Evolutionary conservation across 169 alveolate species (phyloP).

Genomic region (Condylostoma magnum): DNA sequence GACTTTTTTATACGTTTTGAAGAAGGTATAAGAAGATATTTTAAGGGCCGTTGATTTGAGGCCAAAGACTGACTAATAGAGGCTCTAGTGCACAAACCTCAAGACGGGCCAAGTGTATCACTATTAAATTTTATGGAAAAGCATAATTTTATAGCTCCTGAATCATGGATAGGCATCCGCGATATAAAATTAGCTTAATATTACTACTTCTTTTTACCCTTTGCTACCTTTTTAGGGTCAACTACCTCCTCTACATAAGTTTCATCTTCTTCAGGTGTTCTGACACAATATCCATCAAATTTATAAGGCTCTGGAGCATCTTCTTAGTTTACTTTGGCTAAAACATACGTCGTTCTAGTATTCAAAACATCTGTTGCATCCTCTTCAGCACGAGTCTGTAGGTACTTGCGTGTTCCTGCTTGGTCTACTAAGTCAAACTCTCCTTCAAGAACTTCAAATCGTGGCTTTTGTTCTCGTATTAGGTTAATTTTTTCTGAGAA

Average conservation of each 20-base stretch:
- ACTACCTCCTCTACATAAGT: slow-evolving; percentile 40
- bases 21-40: no score
- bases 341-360: slow-evolving; percentile 38
- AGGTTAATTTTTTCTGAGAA: slow-evolving; percentile 4
- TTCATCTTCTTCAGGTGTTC: slow-evolving; percentile 58
- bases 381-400: slow-evolving; percentile 39
- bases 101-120: slow-evolving; percentile 56
- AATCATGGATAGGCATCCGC: slow-evolving; percentile 48
- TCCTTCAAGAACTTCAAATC: background rate
- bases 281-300: slow-evolving; percentile 53
- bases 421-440: slow-evolving; percentile 45
- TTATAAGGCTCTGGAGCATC: slow-evolving; percentile 25
- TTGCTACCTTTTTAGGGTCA: slow-evolving; percentile 21
- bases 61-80: no score
- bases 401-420: slow-evolving; percentile 41
- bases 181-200: slow-evolving; percentile 63
- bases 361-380: slow-evolving; percentile 37
- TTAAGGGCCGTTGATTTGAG: no score
- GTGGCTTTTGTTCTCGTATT: background rate
- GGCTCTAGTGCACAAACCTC: no score
- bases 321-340: slow-evolving; percentile 18
- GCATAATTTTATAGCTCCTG: slow-evolving; percentile 40
- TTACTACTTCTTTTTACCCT: background rate
- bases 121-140: slow-evolving; percentile 40
- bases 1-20: no score